Evolutionary conservation across 2,329 filamentous ascomycete genomes (phyloP).

Genomic region (Aspergillus eucalypticola): DNA sequence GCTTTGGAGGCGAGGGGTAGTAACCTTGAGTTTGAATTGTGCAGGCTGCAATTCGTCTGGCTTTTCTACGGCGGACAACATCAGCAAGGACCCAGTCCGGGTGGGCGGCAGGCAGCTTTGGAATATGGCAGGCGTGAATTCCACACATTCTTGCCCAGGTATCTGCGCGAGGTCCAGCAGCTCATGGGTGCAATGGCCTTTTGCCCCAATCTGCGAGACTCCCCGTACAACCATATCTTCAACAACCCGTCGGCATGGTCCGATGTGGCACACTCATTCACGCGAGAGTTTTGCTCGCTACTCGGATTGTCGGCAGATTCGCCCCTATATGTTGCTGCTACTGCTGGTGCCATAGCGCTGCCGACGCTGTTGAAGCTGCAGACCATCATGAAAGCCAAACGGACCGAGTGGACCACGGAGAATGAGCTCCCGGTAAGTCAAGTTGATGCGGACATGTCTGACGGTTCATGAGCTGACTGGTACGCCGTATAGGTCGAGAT

Average conservation of each 20-base stretch:
- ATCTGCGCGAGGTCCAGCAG: constrained; percentile 76
- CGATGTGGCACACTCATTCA: constrained; percentile 84
- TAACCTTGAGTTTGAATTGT: constrained; percentile 93
- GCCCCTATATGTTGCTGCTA: constrained; percentile 88
- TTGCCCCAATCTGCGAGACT: constrained; percentile 69
- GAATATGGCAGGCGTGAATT: constrained; percentile 77
- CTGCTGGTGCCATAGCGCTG: constrained; percentile 87
- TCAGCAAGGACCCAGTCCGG: constrained; percentile 45
- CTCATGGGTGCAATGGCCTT: constrained; percentile 81
- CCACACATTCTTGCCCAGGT: constrained; percentile 69
- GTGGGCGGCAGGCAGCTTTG: constrained; percentile 58
- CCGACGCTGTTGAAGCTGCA: constrained; percentile 87
- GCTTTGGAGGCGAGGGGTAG: constrained; percentile 79
- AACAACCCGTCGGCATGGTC: constrained; percentile 74
- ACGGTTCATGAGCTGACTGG: constrained; percentile 26
- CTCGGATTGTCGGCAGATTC: constrained; percentile 88
- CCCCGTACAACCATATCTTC: constrained; percentile 79
- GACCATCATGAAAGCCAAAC: constrained; percentile 80
- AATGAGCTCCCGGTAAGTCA: constrained; percentile 82
- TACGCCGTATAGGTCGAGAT: constrained; percentile 57
- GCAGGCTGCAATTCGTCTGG: constrained; percentile 85
- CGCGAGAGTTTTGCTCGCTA: constrained; percentile 88
- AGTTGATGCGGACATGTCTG: not conserved
- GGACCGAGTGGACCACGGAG: constrained; percentile 91
- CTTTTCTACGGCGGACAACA: constrained; percentile 72